Evolutionary conservation across 2,329 filamentous ascomycete species (phyloP), one percentile per base, ranked within the genome.

Genomic region (Venturia asperata): DNA sequence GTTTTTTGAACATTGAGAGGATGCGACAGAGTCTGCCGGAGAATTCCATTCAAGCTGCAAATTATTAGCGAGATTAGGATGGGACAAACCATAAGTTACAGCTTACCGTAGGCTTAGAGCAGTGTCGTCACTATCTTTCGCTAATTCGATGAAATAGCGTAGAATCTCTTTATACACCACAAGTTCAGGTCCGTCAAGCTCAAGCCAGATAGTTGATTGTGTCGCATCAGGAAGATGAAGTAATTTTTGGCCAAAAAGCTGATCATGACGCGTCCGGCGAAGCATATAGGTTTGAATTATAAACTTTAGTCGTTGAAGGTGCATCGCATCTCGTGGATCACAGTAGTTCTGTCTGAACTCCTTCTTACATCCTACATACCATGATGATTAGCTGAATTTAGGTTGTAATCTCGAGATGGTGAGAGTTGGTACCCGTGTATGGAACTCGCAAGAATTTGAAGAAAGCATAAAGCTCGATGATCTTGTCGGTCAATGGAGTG

Each of bases 381-480:
- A 21, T 9, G 9, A 47, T 52, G 1, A 10, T 47, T 47, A 47
- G 45, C 17, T 15, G 45, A 3, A 10, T n/a, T 47, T n/a, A 47
- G 2, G 17, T 47, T 5, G 17, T 10, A 3, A 3, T n/a, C 7
- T 2, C 45, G 4, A 24, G 19, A 30, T 58, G 30, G 6, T 61
- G 34, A 70, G 69, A 75, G 76, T 49, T 27, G 13, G 67, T 73
- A 27, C 76, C 77, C 0, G 75, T 76, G 61, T 75, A 67, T 0
- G 77, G 77, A 3, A 78, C 76, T 1, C 67, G 67, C 10, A 81
- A 72, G 66, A 80, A 80, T 63, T 77, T 77, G 71, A 81, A 78
- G 68, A 79, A 78, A 6, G 73, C 67, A 52, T 74, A 76, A 37
- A 75, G 68, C 65, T 77, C 75, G 0, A 27, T 52, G 4, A 24